Conservation (phyloP, 192 early-diverging fungal species). For the Entomortierella chlamydospora region DNA sequence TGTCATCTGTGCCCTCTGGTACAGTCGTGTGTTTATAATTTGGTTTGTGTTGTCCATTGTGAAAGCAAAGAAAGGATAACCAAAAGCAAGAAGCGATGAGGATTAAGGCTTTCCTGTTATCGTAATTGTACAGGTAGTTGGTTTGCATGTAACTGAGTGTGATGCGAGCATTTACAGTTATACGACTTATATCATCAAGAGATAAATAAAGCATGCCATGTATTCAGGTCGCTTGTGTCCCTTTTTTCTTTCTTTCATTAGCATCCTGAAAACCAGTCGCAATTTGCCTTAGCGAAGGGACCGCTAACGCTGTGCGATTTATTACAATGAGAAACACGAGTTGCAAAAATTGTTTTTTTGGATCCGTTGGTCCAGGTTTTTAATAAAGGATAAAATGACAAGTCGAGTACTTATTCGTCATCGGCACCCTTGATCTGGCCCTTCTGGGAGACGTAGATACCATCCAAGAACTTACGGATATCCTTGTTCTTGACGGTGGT, state of each 20-base stretch:
- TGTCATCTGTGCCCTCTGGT: no score
- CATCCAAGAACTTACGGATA: constrained; percentile 99
- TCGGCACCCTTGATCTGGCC: constrained; percentile 66
- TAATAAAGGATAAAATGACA: constrained; percentile 16
- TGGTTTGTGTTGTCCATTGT: no score
- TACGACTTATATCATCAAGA: no score
- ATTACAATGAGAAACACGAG: not conserved
- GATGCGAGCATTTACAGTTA: no score
- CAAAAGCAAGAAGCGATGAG: no score
- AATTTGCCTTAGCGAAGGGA: constrained; percentile 19
- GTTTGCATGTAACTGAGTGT: no score
- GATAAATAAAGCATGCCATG: no score
- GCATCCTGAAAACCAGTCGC: constrained; percentile 15
- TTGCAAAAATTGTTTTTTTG: constrained; percentile 5
- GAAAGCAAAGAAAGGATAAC: no score
- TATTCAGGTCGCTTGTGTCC: not conserved
- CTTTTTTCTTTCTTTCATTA: no score
- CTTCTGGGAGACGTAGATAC: constrained; percentile 96
- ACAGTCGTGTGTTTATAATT: no score
- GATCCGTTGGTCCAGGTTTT: constrained; percentile 22
- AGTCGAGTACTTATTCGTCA: constrained; percentile 60
- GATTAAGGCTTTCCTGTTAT: no score
- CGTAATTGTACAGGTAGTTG: no score
- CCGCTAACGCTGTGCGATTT: constrained; percentile 26
- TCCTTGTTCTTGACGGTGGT: constrained; percentile 97